A percentile compares a stretch with the other conserved stretches of the same genome.
These are phyloP conservation scores for Volvox africanus DNA, from an alignment of 139 green algal species.

Conservation along the genomic window DNA sequence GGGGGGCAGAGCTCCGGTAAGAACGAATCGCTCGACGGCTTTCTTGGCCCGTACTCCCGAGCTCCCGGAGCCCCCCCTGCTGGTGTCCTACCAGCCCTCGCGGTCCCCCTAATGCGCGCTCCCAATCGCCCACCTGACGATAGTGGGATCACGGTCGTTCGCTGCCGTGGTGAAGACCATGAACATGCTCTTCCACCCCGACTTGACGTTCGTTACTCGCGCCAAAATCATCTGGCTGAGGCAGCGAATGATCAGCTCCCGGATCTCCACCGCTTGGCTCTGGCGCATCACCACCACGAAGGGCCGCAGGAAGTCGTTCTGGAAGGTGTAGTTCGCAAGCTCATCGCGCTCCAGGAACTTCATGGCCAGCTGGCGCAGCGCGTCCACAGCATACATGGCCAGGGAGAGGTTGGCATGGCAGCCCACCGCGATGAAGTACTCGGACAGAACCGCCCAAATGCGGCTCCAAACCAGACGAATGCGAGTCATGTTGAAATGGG, in stretches of 20 bases:
- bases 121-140: constrained; percentile 69
- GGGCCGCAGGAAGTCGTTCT: constrained; percentile 98
- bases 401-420: constrained; percentile 87
- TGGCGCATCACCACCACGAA: constrained; percentile 98
- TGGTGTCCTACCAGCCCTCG: too few species aligned
- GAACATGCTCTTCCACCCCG: constrained; percentile 99
- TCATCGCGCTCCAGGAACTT: constrained; percentile 98
- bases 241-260: constrained; percentile 98
- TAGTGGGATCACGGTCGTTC: constrained; percentile 78
- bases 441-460: constrained; percentile 94
- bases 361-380: constrained; percentile 72
- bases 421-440: constrained; percentile 92
- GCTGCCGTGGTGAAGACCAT: constrained; percentile 99
- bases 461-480: constrained; percentile 96
- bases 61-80: too few species aligned
- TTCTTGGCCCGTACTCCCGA: too few species aligned
- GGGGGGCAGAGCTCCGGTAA: too few species aligned
- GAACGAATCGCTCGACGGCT: too few species aligned
- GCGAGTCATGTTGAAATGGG: constrained; percentile 98
- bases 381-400: constrained; percentile 89
- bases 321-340: constrained; percentile 99
- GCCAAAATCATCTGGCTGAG: constrained; percentile 93
- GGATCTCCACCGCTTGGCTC: constrained; percentile 86
- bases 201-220: constrained; percentile 95
- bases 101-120: too few species aligned